phyloP scores from a whole-genome alignment of 345 rosid genomes.

The Linum usitatissimum region DNA sequence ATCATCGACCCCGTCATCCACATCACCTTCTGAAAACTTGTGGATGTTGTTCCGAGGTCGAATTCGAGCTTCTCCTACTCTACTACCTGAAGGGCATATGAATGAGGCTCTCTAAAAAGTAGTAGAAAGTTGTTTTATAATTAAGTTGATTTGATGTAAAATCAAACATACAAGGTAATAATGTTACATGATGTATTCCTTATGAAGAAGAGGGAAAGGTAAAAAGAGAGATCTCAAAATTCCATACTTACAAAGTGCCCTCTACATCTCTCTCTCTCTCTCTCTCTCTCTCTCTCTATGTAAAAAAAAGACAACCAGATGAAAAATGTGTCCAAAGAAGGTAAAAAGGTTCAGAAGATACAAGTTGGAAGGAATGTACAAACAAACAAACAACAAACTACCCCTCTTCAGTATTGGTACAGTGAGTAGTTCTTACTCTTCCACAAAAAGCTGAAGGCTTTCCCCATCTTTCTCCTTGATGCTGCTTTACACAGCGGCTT shows the following conservation, averaged over 20 bases:
- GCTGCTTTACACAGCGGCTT: conserved; percentile 53
- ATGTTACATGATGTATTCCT: conserved; percentile 14
- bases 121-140: neutral
- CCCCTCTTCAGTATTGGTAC: conserved; percentile 29
- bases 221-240: conserved; percentile 8
- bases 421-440: conserved; percentile 84
- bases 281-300: conserved; percentile 24
- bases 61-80: too few relatives aligned
- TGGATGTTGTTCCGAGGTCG: too few relatives aligned
- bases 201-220: conserved; percentile 11
- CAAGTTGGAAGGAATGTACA: conserved; percentile 32
- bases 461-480: conserved; percentile 62
- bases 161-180: conserved; percentile 6
- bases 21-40: too few relatives aligned
- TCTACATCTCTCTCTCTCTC: conserved; percentile 56
- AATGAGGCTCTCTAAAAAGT: neutral
- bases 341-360: conserved; percentile 23
- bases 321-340: conserved; percentile 19
- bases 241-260: conserved; percentile 33
- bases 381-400: conserved; percentile 5
- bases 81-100: conserved; percentile 1
- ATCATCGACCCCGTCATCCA: too few relatives aligned
- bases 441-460: conserved; percentile 68
- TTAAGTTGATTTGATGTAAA: neutral
- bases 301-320: conserved; percentile 10